phyloP scores from a whole-genome alignment of 306 rosid species.

The Amphicarpaea edgeworthii region DNA sequence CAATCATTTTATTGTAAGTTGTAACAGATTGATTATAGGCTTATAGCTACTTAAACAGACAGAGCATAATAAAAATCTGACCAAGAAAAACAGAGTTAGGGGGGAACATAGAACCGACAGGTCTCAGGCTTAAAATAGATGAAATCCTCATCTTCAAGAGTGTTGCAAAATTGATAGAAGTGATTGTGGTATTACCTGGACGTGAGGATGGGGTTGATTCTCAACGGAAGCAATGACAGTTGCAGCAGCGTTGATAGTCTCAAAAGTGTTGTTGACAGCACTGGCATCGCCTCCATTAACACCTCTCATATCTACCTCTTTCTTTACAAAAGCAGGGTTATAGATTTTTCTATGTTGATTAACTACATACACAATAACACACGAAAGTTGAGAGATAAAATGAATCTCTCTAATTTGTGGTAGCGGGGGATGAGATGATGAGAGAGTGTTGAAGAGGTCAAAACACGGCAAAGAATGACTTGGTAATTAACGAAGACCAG shows the following conservation, averaged over 20 bases:
- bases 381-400: background rate
- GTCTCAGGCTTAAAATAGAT: slow-evolving; percentile 4
- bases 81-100: background rate
- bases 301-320: slow-evolving; percentile 59
- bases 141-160: background rate
- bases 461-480: slow-evolving; percentile 95
- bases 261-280: slow-evolving; percentile 62
- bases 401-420: background rate
- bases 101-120: slow-evolving; percentile 12
- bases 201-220: slow-evolving; percentile 54
- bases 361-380: background rate
- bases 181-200: slow-evolving; percentile 51
- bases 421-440: background rate
- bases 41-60: slow-evolving; percentile 28
- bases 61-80: background rate
- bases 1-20: background rate
- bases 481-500: background rate
- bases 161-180: background rate
- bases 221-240: slow-evolving; percentile 72
- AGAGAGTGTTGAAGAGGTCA: slow-evolving; percentile 54
- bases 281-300: slow-evolving; percentile 56
- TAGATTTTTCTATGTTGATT: background rate
- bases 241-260: slow-evolving; percentile 95
- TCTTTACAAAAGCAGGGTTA: slow-evolving; percentile 4
- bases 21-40: slow-evolving; percentile 26